Evolutionary conservation across 441 rosid species (phyloP).

Genomic region (Corymbia citriodora): DNA sequence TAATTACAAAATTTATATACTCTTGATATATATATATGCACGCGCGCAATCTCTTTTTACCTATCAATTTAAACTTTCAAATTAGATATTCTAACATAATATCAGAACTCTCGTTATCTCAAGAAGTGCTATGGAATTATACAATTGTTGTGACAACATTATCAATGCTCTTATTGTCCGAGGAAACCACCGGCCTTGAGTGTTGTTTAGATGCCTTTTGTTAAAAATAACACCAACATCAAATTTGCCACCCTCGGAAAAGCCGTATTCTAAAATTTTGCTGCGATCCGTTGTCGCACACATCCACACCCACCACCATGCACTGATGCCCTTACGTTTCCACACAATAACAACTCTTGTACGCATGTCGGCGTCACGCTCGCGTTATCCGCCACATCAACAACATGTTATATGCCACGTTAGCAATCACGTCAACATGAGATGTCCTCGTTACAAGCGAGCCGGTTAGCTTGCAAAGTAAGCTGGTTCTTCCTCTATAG

Average conservation of each 20-base stretch:
- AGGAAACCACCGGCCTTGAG: not conserved
- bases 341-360: not conserved
- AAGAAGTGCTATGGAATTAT: not conserved
- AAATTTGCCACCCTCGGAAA: not conserved
- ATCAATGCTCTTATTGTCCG: not conserved
- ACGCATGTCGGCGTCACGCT: not conserved
- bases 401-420: not conserved
- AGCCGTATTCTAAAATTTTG: not conserved
- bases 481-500: not conserved
- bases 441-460: not conserved
- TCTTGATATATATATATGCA: not conserved
- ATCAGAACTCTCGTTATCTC: rapidly evolving
- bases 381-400: not conserved
- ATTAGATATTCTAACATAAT: not conserved
- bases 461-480: not conserved
- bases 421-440: not conserved
- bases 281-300: not conserved
- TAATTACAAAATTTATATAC: not conserved
- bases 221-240: not conserved
- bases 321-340: not conserved
- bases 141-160: not conserved
- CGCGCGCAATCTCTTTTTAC: rapidly evolving
- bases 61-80: rapidly evolving
- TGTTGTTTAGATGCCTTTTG: not conserved
- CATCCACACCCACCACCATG: not conserved